These are phyloP conservation scores for Dysphania ambrosioides DNA, from an alignment of 148 eudicot species.

Conservation along the genomic window DNA sequence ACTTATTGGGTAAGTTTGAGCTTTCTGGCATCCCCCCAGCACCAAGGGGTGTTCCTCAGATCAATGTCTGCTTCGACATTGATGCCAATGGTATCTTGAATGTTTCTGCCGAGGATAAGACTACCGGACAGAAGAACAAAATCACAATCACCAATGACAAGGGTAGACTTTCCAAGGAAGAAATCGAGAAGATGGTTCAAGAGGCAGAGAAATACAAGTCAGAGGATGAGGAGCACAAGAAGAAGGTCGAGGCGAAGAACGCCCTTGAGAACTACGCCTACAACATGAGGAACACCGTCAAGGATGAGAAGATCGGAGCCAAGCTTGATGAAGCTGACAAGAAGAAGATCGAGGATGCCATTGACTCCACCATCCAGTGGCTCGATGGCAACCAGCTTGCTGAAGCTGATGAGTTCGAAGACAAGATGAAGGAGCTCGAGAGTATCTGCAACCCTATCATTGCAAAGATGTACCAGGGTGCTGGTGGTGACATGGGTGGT, in stretches of 20 bases:
- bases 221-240: slow-evolving; percentile 25
- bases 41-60: slow-evolving; percentile 23
- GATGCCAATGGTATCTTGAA: slow-evolving; percentile 25
- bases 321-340: slow-evolving; percentile 16
- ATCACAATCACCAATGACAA: slow-evolving; percentile 27
- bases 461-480: slow-evolving; percentile 25
- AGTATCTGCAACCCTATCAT: slow-evolving; percentile 19
- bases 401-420: slow-evolving; percentile 20
- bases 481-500: slow-evolving; percentile 15
- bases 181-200: slow-evolving; percentile 24
- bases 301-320: slow-evolving; percentile 14
- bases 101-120: slow-evolving; percentile 24
- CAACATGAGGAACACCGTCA: slow-evolving; percentile 22
- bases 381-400: slow-evolving; percentile 13
- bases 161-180: slow-evolving; percentile 21
- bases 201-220: slow-evolving; percentile 20
- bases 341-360: slow-evolving; percentile 21
- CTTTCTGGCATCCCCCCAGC: slow-evolving; percentile 25
- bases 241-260: slow-evolving; percentile 22
- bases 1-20: slow-evolving; percentile 24
- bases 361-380: slow-evolving; percentile 11
- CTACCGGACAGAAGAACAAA: slow-evolving; percentile 26
- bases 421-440: slow-evolving; percentile 28
- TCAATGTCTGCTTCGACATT: slow-evolving; percentile 25
- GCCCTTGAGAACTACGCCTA: slow-evolving; percentile 15